A percentile compares a stretch with the other conserved stretches of the same genome.
Evolutionary conservation across 139 green algal genomes (phyloP).

Genomic region (Picochlorum sp.): DNA sequence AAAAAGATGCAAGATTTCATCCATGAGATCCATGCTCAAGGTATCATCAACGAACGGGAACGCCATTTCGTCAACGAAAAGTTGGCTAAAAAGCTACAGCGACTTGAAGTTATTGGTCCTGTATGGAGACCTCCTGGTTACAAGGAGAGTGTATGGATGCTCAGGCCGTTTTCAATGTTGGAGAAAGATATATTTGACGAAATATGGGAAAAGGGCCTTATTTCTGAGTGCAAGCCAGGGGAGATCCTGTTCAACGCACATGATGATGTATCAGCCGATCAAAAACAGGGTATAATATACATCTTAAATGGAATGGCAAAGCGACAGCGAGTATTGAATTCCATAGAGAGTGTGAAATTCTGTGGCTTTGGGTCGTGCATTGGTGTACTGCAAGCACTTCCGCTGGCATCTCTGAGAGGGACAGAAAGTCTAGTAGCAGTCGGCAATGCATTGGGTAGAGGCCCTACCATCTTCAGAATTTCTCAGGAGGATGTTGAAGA

Average conservation of each 20-base stretch:
- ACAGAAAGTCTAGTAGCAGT: constrained; percentile 32
- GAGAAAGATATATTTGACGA: no score
- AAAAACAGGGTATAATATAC: constrained; percentile 16
- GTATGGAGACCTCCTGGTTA: constrained; percentile 46
- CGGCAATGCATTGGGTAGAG: constrained; percentile 69
- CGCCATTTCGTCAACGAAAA: constrained; percentile 39
- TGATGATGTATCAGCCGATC: not conserved
- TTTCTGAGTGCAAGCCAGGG: constrained; percentile 13
- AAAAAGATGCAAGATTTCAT: constrained; percentile 66
- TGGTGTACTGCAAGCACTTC: constrained; percentile 34
- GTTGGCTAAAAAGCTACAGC: constrained; percentile 49
- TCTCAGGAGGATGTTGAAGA: no score
- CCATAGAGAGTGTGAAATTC: constrained; percentile 32
- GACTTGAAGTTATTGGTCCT: constrained; percentile 53
- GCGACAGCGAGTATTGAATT: constrained; percentile 5
- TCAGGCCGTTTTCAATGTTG: constrained; percentile 48
- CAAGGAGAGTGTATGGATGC: constrained; percentile 40
- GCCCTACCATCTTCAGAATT: constrained; percentile 55
- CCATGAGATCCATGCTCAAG: constrained; percentile 47
- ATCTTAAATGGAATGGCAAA: constrained; percentile 25
- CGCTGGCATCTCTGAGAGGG: constrained; percentile 30
- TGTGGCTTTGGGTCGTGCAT: constrained; percentile 40
- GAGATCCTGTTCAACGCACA: constrained; percentile 6
- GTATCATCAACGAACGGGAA: constrained; percentile 67
- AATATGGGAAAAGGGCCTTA: not conserved